Base-by-base conservation (phyloP, 805 yeast genomes). In the Starmerella geochares region DNA sequence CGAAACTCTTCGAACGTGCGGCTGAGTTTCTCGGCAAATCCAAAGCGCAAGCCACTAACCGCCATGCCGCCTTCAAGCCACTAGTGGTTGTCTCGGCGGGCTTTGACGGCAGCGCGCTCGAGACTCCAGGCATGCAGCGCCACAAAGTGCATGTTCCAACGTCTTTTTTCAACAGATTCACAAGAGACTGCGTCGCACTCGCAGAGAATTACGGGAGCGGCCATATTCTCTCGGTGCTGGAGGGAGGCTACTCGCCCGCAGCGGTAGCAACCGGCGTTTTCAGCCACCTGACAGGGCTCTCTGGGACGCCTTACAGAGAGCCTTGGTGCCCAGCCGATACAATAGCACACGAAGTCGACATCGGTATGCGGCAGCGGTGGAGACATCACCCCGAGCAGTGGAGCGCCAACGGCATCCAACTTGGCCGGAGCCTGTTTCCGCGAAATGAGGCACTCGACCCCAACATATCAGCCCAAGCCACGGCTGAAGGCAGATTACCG, bases 231-330 rank as follows among this genome's bases (percentile, higher is more conserved):
- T 83, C 94, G 0, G 64, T 85, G 20, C 65, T 85, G 55, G 95
- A 85, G 66, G 95, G 95, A 23, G 95, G 95, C 1, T 85, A 85
- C 62, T 81, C 92, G 0, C 87, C 84, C 59, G 82, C 83, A 3
- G 94, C 94, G 0, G 70, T 85, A 16, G 66, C 80, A 1, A 81
- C 92, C 0, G 94, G 94, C 11, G 79, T 82, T 0, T 82, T 83
- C 61, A 76, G 92, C 4, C 94, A 85, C 62, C 66, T 85, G 48
- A 76, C 81, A 33, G 95, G 94, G 0, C 62, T 85, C 46, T 81
- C 80, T 46, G 69, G 70, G 25, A 68, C 70, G 47, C 63, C 62
- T 17, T 82, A 86, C 86, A 73, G 78, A 37, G 66, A 68, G 14
- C 75, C 76, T 31, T 81, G 88, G 86, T 82, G 84, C 1, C 67